Percentiles rank a stretch among this genome's conserved stretches.
Conservation (phyloP, 257 asterid genomes). For the Thymus mandschuricus region DNA sequence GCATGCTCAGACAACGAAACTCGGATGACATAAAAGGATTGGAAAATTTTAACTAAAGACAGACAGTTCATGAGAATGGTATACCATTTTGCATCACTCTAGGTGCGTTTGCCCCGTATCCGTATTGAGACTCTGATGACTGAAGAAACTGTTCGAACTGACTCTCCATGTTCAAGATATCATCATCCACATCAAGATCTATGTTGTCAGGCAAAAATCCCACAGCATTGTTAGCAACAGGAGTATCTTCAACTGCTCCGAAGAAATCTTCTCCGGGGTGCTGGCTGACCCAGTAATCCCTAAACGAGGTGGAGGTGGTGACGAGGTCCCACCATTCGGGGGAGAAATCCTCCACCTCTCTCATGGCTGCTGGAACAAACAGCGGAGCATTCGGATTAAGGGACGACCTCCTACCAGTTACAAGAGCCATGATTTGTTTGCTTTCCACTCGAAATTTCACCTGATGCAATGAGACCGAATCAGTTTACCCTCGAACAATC, state of each 20-base stretch:
- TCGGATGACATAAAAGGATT: not conserved
- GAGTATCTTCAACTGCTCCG: conserved; percentile 37
- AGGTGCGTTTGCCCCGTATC: conserved; percentile 35
- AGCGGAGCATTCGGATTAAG: conserved; percentile 87
- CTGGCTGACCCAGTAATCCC: conserved; percentile 81
- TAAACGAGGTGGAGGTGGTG: conserved; percentile 81
- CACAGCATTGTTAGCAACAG: conserved; percentile 37
- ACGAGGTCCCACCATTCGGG: conserved; percentile 95
- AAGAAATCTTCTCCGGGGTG: conserved; percentile 59
- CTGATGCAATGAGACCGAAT: conserved; percentile 15
- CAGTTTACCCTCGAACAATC: conserved; percentile 6
- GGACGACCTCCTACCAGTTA: conserved; percentile 75
- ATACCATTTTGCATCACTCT: conserved; percentile 51
- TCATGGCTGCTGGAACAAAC: conserved; percentile 76
- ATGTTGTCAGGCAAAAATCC: conserved; percentile 76
- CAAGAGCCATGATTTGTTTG: conserved; percentile 62
- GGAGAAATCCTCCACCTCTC: conserved; percentile 93
- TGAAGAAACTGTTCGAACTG: conserved; percentile 87
- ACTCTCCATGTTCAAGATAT: conserved; percentile 77
- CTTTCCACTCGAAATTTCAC: conserved; percentile 26
- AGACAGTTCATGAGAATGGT: conserved; percentile 10
- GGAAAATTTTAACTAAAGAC: not conserved
- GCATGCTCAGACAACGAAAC: not conserved
- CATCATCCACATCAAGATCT: conserved; percentile 85
- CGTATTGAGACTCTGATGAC: conserved; percentile 44